Base-by-base conservation (phyloP, 108 stramenopile species). In the Skeletonema marinoi region DNA sequence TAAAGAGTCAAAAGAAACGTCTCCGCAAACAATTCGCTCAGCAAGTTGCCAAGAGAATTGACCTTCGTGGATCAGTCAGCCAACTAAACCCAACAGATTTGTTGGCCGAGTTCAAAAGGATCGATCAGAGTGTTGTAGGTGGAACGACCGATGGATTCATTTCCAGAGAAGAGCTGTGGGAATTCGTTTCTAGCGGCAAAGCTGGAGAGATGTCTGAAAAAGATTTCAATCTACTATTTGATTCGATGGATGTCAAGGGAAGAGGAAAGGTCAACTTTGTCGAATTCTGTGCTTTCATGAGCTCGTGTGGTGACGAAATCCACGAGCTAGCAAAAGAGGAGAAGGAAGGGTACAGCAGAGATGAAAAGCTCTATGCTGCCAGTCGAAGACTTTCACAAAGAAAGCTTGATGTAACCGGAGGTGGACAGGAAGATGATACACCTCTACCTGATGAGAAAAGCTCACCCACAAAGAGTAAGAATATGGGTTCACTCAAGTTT, bases 91-190 rank as follows among this genome's bases (percentile, higher is more conserved):
- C 66, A 4, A 50, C 14, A 2, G n/a, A 50, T 16, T 6, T 50
- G 2, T 19, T 50, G n/a, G 48, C 2, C 5, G 61, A 63, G 6
- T 73, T 73, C 63, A 38, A 73, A 12, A 8, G 41, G 6, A 73
- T 73, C 19, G 71, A 70, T 32, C 56, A 38, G 14, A 41, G 66
- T 19, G 9, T 30, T 6, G 6, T 63, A 14, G 71, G 19, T 0
- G 68, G 68, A 16, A 56, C 54, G 1, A n/a, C 48, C n/a, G 63
- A 73, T 63, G 71, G 71, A 13, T 65, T 38, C 63, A 73, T 73
- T 25, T 65, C 62, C 1, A 3, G 32, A 13, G 63, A 73, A 13
- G 71, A 63, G 19, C n/a, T 73, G 7, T 73, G 71, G 71, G 19
- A 21, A 4, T 73, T 65, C 33, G 46, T 73, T 11, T 64, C 21